These are phyloP conservation scores for Puccinellia tenuiflora DNA, from an alignment of 176 grass and related monocot genomes.

Conservation along the genomic window DNA sequence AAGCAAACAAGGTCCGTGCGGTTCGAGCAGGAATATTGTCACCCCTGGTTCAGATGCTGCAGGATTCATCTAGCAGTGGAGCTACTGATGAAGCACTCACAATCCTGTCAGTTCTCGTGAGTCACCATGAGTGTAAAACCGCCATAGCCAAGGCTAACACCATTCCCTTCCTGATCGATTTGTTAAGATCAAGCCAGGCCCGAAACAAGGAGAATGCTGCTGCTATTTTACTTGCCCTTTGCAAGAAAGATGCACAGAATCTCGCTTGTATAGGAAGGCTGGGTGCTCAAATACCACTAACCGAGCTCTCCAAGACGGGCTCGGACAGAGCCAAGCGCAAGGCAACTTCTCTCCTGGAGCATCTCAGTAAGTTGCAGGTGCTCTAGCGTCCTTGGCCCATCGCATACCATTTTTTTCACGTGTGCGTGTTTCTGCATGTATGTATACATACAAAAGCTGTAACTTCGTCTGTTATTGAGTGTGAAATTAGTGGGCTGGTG, in stretches of 20 bases:
- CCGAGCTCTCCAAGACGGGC: constrained; percentile 77
- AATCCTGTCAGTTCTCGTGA: constrained; percentile 84
- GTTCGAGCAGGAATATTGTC: constrained; percentile 71
- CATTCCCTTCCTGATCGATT: constrained; percentile 78
- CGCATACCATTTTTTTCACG: constrained; percentile 38
- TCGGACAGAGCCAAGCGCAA: constrained; percentile 96
- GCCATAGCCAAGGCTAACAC: constrained; percentile 79
- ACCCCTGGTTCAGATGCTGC: constrained; percentile 76
- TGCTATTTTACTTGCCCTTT: constrained; percentile 88
- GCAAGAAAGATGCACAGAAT: constrained; percentile 93
- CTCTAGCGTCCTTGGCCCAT: constrained; percentile 35
- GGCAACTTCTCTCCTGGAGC: constrained; percentile 85
- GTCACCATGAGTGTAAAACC: constrained; percentile 81
- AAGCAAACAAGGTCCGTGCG: constrained; percentile 86
- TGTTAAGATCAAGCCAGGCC: constrained; percentile 71
- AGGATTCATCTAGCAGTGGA: constrained; percentile 67
- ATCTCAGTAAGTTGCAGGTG: constrained; percentile 84
- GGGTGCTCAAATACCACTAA: constrained; percentile 82
- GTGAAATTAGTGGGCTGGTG: constrained; percentile 51
- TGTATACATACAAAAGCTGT: constrained; percentile 32
- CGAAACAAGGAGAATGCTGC: constrained; percentile 92
- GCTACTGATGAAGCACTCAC: constrained; percentile 78
- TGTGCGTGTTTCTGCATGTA: constrained; percentile 40
- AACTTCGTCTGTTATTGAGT: constrained; percentile 31
- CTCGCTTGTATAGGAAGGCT: constrained; percentile 78